Conservation (phyloP, 1,139 yeast genomes). For the Protomyces inundatus region DNA sequence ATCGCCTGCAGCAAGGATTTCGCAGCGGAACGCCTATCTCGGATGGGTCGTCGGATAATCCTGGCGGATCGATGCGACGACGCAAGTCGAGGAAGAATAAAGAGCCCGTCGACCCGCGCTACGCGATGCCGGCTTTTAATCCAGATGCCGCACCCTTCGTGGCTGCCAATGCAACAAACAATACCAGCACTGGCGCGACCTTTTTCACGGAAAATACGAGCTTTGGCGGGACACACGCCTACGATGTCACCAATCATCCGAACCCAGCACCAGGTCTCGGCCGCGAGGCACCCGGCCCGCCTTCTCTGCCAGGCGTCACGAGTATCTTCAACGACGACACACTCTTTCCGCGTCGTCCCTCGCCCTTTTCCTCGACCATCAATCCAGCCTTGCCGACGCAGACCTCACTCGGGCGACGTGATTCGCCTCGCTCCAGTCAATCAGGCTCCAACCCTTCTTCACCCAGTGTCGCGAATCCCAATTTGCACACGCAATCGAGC, state of each 20-base stretch:
- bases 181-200: not conserved
- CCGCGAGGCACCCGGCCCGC: not conserved
- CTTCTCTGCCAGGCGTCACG: not conserved
- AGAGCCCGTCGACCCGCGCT: not conserved
- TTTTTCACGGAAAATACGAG: not conserved
- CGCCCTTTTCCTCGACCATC: not conserved
- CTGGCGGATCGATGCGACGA: conserved; percentile 1
- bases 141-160: conserved; percentile 23
- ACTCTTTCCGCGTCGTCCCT: not conserved
- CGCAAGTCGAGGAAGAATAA: conserved; percentile 1
- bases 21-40: conserved; percentile 9
- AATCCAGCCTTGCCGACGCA: not conserved
- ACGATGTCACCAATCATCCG: not conserved
- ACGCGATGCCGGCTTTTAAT: conserved; percentile 11
- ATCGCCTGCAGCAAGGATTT: not conserved
- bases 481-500: not conserved
- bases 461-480: not conserved
- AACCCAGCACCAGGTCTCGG: not conserved
- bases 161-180: not conserved
- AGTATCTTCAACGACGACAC: conserved; percentile 10
- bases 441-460: conserved; percentile 23
- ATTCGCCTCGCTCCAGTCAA: conserved; percentile 17
- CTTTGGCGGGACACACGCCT: not conserved
- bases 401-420: not conserved
- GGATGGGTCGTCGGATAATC: not conserved